Base-by-base conservation (phyloP, 148 eudicot species). In the Spergularia marina region DNA sequence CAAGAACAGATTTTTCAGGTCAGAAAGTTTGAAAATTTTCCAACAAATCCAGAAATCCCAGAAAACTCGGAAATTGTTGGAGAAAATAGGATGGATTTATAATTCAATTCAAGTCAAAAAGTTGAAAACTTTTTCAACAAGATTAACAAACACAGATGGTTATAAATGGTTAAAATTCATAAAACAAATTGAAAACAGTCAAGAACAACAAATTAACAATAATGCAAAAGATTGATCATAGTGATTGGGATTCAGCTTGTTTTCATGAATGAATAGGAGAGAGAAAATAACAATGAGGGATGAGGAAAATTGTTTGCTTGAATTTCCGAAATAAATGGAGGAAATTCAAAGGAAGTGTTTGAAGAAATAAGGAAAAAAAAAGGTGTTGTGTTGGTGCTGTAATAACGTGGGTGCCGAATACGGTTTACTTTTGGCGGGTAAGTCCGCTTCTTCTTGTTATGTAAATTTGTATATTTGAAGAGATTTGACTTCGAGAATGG, bases 241-340 rank as follows among this genome's bases (percentile, higher is more conserved):
- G 75, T 75, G 60, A 68, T 61, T 34, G 16, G 17, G 52, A 61
- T 40, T 74, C 64, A 68, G 41, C 65, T 58, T 78, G 4, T 65
- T 59, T 52, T 36, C 49, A 18, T 44, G 34, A 15, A 18, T 44
- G 34, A 15, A 68, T 53, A 65, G 60, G 30, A 2, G 12, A 73
- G 74, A 75, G 71, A 40, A 68, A 36, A 53, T 18, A 64, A 62
- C 2, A 34, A 25, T 23, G 7, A 20, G 44, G 59, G 53, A n/a
- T 30, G 20, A 71, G 9, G 13, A 69, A 63, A 60, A 52, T 57
- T 41, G 63, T 62, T 75, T 10, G 56, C 7, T 65, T 64, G 72
- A 75, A 72, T 58, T 17, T 68, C 82, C 86, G 78, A 1, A 65
- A 66, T 70, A 73, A 66, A 73, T 76, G 87, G 85, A 34, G 68